Conservation (phyloP, 2,329 filamentous ascomycete species). For the Fusarium tricinctum region DNA sequence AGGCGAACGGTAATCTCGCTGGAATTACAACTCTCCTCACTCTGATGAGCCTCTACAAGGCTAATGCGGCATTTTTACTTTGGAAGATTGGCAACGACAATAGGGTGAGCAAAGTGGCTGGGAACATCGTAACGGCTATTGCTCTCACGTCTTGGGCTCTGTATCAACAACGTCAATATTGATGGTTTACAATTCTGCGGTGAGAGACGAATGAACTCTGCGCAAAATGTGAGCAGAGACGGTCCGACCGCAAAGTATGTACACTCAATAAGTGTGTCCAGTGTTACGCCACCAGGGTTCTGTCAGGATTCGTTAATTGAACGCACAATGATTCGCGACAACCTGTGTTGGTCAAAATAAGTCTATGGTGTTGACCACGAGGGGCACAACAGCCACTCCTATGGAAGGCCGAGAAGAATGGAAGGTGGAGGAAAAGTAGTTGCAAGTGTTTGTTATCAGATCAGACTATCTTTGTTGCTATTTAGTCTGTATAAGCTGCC, state of each 20-base stretch:
- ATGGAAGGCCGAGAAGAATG: not conserved
- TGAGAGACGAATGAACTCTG: no score
- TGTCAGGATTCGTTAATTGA: no score
- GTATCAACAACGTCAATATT: not conserved
- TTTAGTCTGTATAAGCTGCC: not conserved
- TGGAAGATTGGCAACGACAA: not conserved
- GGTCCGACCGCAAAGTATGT: not conserved
- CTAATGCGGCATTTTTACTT: not conserved
- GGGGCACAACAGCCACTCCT: not conserved
- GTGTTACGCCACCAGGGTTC: no score
- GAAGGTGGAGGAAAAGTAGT: not conserved
- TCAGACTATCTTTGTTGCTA: not conserved
- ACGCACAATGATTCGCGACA: no score
- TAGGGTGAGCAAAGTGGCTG: not conserved
- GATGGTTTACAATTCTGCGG: no score
- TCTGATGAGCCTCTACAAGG: conserved; percentile 18
- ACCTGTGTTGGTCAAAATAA: no score
- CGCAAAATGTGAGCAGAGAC: not conserved
- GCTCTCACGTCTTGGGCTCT: not conserved
- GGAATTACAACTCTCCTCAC: not conserved
- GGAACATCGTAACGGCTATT: not conserved
- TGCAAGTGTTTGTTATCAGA: not conserved
- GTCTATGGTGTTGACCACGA: no score
- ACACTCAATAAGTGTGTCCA: no score
- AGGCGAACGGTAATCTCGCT: not conserved